Evolutionary conservation across 1,284 basidiomycete genomes (phyloP).

Genomic region (Apiotrichum laibachii): DNA sequence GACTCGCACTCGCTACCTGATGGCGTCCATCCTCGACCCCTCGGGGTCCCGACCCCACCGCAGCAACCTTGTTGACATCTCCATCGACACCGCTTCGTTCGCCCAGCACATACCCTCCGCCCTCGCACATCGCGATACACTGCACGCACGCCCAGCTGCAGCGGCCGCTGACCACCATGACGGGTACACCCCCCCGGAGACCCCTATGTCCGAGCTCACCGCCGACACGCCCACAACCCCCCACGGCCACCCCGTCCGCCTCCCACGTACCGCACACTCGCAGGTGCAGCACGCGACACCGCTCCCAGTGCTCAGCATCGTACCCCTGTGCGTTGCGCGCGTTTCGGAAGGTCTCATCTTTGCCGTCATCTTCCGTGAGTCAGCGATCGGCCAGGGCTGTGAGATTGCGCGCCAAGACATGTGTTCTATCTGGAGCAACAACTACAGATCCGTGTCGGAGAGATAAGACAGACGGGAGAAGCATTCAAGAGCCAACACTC

Average conservation of each 20-base stretch:
- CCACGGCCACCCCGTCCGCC: slow-evolving; percentile 9
- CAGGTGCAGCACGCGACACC: slow-evolving; percentile 19
- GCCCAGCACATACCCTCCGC: no score
- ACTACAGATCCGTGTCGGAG: neutral
- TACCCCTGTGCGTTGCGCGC: slow-evolving; percentile 34
- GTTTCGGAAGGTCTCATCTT: slow-evolving; percentile 38
- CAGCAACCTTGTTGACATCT: neutral
- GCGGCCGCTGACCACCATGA: no score
- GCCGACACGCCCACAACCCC: slow-evolving; percentile 9
- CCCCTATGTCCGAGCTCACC: neutral
- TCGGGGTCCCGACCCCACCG: neutral
- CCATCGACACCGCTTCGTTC: no score
- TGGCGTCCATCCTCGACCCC: no score
- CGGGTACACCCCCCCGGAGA: neutral
- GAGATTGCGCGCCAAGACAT: neutral
- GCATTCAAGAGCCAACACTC: no score
- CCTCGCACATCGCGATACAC: neutral
- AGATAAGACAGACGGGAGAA: no score
- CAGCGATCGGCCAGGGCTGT: neutral
- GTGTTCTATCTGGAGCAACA: neutral
- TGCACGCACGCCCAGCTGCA: neutral
- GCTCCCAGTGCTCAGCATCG: slow-evolving; percentile 29
- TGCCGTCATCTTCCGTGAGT: slow-evolving; percentile 36
- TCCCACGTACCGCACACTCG: neutral
- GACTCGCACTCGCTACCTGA: no score